Conservation (phyloP, 257 asterid species). For the Solanum tacnaense region DNA sequence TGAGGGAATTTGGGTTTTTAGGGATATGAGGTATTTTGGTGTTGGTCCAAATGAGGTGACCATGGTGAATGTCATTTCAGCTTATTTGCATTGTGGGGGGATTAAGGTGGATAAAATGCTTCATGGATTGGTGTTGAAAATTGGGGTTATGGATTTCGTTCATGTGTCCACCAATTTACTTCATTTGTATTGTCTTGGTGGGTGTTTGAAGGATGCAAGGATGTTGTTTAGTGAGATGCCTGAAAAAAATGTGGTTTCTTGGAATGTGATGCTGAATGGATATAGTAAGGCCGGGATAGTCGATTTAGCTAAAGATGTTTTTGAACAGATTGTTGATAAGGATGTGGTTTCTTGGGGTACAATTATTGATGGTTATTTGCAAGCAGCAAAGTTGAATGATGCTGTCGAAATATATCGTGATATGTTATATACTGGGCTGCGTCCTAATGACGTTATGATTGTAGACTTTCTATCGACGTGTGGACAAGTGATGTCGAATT, state of each 20-base stretch:
- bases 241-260: conserved; percentile 58
- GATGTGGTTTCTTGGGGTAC: conserved; percentile 96
- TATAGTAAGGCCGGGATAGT: conserved; percentile 55
- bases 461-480: conserved; percentile 72
- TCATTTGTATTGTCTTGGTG: conserved; percentile 38
- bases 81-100: conserved; percentile 38
- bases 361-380: conserved; percentile 60
- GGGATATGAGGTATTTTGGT: conserved; percentile 55
- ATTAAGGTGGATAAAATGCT: conserved; percentile 28
- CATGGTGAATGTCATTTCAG: conserved; percentile 59
- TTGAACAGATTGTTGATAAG: conserved; percentile 44
- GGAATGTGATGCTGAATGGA: conserved; percentile 92
- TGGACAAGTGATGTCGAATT: conserved; percentile 28
- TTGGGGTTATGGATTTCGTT: conserved; percentile 47
- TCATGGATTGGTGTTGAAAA: conserved; percentile 65
- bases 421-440: conserved; percentile 48
- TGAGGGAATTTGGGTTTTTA: conserved; percentile 42
- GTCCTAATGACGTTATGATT: conserved; percentile 72
- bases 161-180: conserved; percentile 69
- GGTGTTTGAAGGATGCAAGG: conserved; percentile 36
- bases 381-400: conserved; percentile 44
- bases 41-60: conserved; percentile 67
- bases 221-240: conserved; percentile 42
- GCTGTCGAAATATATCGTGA: conserved; percentile 41
- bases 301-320: conserved; percentile 42